Base-by-base conservation (phyloP, 2,329 filamentous ascomycete species). In the Bipolaris cookei region DNA sequence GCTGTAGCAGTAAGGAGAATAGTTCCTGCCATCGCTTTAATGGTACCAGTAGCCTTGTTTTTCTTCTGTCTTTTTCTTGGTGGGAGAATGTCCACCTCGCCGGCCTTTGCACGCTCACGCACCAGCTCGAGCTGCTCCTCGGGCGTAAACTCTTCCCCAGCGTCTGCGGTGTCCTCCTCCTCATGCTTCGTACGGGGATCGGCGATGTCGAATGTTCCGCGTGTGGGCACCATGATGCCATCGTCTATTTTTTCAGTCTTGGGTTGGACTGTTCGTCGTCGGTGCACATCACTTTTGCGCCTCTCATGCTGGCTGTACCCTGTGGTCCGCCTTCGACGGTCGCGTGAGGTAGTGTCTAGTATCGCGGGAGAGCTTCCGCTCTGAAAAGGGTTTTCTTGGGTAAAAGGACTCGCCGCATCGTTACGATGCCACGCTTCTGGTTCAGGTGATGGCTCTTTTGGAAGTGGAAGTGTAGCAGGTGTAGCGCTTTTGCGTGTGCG, bases 81-180 rank as follows among this genome's bases (percentile, higher is more conserved):
- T 6, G 79, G 75, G 4, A 81, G 69, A 28, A 86, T 83, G 54
- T 82, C 80, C 45, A 79, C 71, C 61, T 86, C 75, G 44, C 86
- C 84, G 45, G 82, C 80, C 54, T 79, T 79, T 4, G 84, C 85
- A 48, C 89, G 85, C 63, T 93, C 89, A 49, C 84, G 83, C n/a
- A 88, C 85, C 43, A 97, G 79, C 62, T 92, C 92, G 11, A 96
- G 79, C 62, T 76, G 90, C 71, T 91, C 94, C 62, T 97, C 92
- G 0, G 93, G 91, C 0, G 93, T 97, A 65, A 98, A 99, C 70
- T 99, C 95, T 75, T 98, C 95, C 3, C 90, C 91, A 0, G 88
- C 82, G 59, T 92, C 88, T 5, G 91, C 73, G 11, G 78, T 69
- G 49, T 81, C 78, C 2, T 64, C 58, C 14, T 64, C 59, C 16